Percentiles rank a stretch among this genome's conserved stretches.
These are phyloP conservation scores for Picocystis sp. DNA, from an alignment of 163 green algal genomes.

Conservation along the genomic window DNA sequence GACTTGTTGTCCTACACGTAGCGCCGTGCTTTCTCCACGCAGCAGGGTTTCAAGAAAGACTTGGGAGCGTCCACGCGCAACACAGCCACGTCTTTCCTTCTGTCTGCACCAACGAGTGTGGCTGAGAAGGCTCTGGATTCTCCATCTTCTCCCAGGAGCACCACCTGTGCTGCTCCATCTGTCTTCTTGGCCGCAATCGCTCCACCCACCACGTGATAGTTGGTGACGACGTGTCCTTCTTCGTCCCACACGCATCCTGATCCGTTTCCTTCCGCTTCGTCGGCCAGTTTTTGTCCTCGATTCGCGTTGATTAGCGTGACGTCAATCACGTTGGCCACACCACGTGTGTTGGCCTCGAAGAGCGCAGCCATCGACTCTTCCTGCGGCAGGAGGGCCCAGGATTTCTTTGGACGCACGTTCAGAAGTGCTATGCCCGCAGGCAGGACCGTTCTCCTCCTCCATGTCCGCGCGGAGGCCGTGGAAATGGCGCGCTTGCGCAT, in stretches of 20 bases:
- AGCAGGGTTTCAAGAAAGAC: conserved; percentile 22
- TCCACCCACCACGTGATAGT: conserved; percentile 20
- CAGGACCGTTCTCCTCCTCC: too few species aligned
- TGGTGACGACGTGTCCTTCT: conserved; percentile 21
- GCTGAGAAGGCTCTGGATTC: conserved; percentile 14
- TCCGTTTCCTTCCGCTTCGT: conserved; percentile 8
- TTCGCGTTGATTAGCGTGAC: too few species aligned
- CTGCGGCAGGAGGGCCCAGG: too few species aligned
- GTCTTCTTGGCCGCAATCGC: too few species aligned
- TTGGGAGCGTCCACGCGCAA: conserved; percentile 33
- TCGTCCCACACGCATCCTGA: conserved; percentile 21
- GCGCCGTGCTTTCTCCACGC: conserved; percentile 12
- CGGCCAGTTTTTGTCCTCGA: not conserved
- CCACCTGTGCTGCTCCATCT: too few species aligned
- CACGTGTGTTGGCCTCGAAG: too few species aligned
- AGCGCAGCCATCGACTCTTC: too few species aligned
- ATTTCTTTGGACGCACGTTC: too few species aligned
- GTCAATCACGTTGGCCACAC: too few species aligned
- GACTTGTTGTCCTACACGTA: conserved; percentile 43
- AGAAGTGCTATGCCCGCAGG: too few species aligned
- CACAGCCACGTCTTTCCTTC: conserved; percentile 47
- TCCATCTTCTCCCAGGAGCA: not conserved
- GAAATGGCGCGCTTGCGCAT: too few species aligned
- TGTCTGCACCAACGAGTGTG: conserved; percentile 23
- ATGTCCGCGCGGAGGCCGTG: too few species aligned